Evolutionary conservation across 805 yeast species (phyloP).

Genomic region (Brettanomyces anomalus): DNA sequence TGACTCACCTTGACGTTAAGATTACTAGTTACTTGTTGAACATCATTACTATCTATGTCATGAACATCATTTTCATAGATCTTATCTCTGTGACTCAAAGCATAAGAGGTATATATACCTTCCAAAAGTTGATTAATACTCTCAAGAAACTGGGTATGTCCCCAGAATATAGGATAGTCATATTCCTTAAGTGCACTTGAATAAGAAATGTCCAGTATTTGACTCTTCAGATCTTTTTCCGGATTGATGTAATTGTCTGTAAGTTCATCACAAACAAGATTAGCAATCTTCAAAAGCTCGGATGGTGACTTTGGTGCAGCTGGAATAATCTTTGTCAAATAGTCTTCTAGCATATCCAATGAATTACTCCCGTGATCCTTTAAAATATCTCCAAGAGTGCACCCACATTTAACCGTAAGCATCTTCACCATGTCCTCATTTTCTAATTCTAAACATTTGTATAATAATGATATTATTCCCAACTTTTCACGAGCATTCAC

Average conservation of each 20-base stretch:
- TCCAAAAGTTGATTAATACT: conserved; percentile 13
- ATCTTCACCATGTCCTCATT: background rate
- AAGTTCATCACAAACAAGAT: conserved; percentile 5
- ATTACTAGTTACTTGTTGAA: background rate
- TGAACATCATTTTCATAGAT: no score
- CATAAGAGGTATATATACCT: no score
- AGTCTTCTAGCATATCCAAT: no score
- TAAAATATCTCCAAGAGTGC: no score
- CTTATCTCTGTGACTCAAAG: no score
- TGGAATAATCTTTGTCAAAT: no score
- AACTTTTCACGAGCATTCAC: conserved; percentile 13
- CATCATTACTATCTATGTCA: no score
- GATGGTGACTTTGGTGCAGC: no score
- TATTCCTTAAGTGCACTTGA: background rate
- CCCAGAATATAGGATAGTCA: conserved; percentile 12
- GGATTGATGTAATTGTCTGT: conserved; percentile 5
- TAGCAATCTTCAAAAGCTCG: conserved; percentile 3
- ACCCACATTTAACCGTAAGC: no score
- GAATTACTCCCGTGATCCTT: no score
- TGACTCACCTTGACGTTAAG: conserved; percentile 9
- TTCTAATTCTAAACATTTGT: background rate
- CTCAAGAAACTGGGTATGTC: conserved; percentile 9
- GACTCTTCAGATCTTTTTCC: conserved; percentile 5
- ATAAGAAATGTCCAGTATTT: conserved; percentile 3
- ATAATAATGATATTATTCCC: conserved; percentile 3